Evolutionary conservation across 2,329 filamentous ascomycete species (phyloP), one percentile per base, ranked within the genome.

Genomic region (Arthrobotrys iridis): DNA sequence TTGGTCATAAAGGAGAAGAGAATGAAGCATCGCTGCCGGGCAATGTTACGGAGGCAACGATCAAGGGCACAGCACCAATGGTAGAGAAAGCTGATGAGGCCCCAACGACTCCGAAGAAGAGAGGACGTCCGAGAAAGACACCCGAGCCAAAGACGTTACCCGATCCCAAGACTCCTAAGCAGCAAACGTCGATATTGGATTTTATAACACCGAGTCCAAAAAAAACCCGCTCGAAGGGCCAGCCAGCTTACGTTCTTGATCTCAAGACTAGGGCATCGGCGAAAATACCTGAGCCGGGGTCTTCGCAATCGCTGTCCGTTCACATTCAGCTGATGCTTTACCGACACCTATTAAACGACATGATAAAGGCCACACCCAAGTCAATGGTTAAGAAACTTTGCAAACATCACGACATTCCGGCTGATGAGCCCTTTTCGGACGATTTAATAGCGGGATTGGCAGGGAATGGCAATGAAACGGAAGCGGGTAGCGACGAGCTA

Each of bases 291-390:
- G 87, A 0, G 87, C 88, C 20, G 4, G 64, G 65, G 35, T 65
- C 65, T 84, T 79, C 88, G 0, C 87, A 89, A 0, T 85, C 92
- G 46, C 87, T 91, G 8, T 92, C 92, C 0, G 92, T 93, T 0
- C 88, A 90, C 78, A 90, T 97, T 74, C 95, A 99, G 81, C 85
- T 98, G 0, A 93, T 96, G 82, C 84, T 98, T 0, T 99, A 98
- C 80, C 93, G 94, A 78, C 89, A 89, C 24, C 88, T 98, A 62
- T 85, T 99, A n/a, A 88, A 89, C 7, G 86, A 89, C 1, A 88
- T 98, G 79, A 91, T 90, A 0, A 75, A 63, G 48, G 86, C 88
- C 0, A 90, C 90, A 57, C 86, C 86, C 5, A 85, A 97, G 0
- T 87, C 93, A 67, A 91, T 75, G 63, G 52, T 93, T 35, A 82